These are phyloP conservation scores for Neoascochyta sp. DNA, from an alignment of 2,329 filamentous ascomycete species.

Conservation along the genomic window DNA sequence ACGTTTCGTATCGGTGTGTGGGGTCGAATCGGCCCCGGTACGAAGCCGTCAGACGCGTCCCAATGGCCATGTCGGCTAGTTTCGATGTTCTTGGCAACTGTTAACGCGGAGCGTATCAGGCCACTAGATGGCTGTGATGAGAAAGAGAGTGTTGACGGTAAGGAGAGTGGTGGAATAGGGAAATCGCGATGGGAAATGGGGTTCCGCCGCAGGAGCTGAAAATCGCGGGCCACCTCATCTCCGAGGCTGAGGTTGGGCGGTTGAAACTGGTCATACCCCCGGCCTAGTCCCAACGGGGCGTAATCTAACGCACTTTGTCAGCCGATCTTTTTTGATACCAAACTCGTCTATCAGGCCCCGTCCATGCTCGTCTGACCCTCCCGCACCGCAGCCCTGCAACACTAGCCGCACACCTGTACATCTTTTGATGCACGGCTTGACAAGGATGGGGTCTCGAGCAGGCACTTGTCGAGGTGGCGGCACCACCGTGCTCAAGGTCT, in stretches of 20 bases:
- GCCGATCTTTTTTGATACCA: background rate
- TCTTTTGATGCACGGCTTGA: background rate
- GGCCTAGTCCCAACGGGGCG: no score
- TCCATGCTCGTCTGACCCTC: constrained; percentile 18
- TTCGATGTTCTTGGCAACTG: constrained; percentile 6
- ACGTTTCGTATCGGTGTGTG: constrained; percentile 69
- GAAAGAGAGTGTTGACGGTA: no score
- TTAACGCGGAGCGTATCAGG: constrained; percentile 1
- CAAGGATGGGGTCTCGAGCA: constrained; percentile 14
- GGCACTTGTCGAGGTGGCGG: constrained; percentile 15
- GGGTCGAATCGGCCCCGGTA: constrained; percentile 41
- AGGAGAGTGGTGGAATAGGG: no score
- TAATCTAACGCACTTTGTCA: no score
- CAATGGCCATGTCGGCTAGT: constrained; percentile 23
- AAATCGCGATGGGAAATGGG: no score
- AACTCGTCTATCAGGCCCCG: background rate
- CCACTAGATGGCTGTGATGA: no score
- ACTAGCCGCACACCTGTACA: constrained; percentile 8
- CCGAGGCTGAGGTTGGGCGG: no score
- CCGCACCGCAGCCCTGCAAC: constrained; percentile 14
- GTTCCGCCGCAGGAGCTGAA: no score
- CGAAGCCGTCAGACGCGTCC: constrained; percentile 16
- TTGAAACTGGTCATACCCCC: no score
- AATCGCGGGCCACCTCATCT: no score
- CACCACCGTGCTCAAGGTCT: constrained; percentile 6